Conservation (phyloP, 306 rosid genomes). For the Vigna hirtella region DNA sequence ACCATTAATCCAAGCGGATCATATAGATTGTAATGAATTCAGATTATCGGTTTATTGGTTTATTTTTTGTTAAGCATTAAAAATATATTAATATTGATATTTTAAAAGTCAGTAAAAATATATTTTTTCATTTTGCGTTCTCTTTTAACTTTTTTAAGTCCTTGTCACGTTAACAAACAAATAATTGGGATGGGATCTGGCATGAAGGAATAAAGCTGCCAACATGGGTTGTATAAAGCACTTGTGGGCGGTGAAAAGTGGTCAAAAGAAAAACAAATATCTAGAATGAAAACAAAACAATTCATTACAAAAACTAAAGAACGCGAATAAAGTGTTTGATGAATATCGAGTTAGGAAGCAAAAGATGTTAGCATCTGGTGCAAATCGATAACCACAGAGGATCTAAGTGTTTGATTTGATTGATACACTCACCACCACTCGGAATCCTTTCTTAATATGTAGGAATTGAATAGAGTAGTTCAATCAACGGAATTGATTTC, state of each 20-base stretch:
- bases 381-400: no score
- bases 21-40: no score
- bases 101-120: no score
- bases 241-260: slow-evolving; percentile 1
- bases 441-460: no score
- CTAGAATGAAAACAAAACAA: background rate
- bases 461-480: no score
- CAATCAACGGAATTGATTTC: no score
- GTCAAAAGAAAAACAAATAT: slow-evolving; percentile 17
- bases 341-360: background rate
- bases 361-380: no score
- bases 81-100: no score
- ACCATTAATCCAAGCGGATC: no score
- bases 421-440: background rate
- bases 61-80: no score
- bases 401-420: background rate
- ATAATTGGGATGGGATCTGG: background rate
- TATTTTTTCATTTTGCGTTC: background rate
- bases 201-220: background rate
- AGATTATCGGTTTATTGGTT: no score
- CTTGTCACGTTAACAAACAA: background rate
- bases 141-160: background rate
- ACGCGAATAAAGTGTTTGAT: slow-evolving; percentile 2
- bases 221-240: slow-evolving; percentile 1
- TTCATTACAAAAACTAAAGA: background rate